Percentiles rank a stretch among this genome's conserved stretches.
Conservation (phyloP, 139 green algal genomes). For the Zygnema cylindricum region DNA sequence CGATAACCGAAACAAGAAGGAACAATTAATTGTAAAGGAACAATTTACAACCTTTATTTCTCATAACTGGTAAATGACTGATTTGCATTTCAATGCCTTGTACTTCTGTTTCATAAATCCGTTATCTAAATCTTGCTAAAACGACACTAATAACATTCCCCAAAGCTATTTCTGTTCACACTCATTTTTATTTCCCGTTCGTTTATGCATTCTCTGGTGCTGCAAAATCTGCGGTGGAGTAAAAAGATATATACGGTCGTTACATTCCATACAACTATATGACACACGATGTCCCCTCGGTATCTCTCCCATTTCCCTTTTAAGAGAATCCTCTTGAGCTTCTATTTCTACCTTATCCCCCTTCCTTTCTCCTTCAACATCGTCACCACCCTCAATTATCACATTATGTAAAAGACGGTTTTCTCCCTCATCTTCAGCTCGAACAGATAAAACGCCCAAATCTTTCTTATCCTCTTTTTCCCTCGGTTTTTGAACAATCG, state of each 20-base stretch:
- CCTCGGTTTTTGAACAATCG: too few species aligned
- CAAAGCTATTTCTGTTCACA: too few species aligned
- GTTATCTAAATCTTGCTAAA: too few species aligned
- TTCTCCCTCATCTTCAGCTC: neutral
- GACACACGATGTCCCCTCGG: neutral
- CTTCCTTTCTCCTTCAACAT: neutral
- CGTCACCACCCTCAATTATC: too few species aligned
- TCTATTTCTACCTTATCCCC: neutral
- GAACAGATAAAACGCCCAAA: neutral
- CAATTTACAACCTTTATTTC: too few species aligned
- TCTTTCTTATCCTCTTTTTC: neutral
- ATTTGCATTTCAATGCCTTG: too few species aligned
- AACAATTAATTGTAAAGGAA: too few species aligned
- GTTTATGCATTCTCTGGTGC: slow-evolving; percentile 9
- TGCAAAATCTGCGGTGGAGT: slow-evolving; percentile 35
- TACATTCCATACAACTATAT: slow-evolving; percentile 18
- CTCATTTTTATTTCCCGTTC: too few species aligned
- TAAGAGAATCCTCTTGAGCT: neutral
- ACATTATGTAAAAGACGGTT: neutral
- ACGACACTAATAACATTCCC: too few species aligned
- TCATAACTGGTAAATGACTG: too few species aligned
- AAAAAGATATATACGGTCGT: slow-evolving; percentile 13
- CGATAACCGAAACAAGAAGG: too few species aligned
- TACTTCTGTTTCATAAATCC: too few species aligned
- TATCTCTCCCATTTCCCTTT: neutral